Conservation (phyloP, 192 early-diverging fungal genomes). For the Rhizophagus sp. region DNA sequence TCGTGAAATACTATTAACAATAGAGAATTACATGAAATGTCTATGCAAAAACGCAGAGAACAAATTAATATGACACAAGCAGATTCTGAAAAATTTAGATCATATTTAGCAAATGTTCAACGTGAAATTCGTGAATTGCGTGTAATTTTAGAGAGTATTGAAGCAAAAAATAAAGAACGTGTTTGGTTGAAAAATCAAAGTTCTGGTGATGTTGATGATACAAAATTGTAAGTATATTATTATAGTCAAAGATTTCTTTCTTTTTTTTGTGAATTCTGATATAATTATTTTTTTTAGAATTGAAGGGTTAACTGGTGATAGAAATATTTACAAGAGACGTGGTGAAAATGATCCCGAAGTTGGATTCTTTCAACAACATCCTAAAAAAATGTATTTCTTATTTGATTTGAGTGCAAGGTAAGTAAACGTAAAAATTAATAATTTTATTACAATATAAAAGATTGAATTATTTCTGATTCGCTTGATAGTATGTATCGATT, state of each 20-base stretch:
- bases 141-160: slow-evolving; percentile 74
- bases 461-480: not conserved
- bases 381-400: slow-evolving; percentile 75
- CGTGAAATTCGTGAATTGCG: slow-evolving; percentile 73
- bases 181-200: slow-evolving; percentile 81
- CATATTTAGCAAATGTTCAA: slow-evolving; percentile 60
- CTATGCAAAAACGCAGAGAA: slow-evolving; percentile 65
- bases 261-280: not conserved
- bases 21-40: slow-evolving; percentile 69
- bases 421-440: slow-evolving; percentile 30
- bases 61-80: slow-evolving; percentile 73
- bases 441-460: not conserved
- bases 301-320: slow-evolving; percentile 76
- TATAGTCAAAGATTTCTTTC: not conserved
- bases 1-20: not conserved
- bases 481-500: slow-evolving; percentile 60
- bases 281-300: slow-evolving; percentile 33
- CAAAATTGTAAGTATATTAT: slow-evolving; percentile 57
- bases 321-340: slow-evolving; percentile 75
- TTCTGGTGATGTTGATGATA: slow-evolving; percentile 80
- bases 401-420: slow-evolving; percentile 75
- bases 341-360: slow-evolving; percentile 76
- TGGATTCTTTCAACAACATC: slow-evolving; percentile 68
- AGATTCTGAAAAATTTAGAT: slow-evolving; percentile 58
- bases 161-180: slow-evolving; percentile 80